These are phyloP conservation scores for Saturnispora sekii DNA, from an alignment of 805 yeast genomes.

Conservation along the genomic window DNA sequence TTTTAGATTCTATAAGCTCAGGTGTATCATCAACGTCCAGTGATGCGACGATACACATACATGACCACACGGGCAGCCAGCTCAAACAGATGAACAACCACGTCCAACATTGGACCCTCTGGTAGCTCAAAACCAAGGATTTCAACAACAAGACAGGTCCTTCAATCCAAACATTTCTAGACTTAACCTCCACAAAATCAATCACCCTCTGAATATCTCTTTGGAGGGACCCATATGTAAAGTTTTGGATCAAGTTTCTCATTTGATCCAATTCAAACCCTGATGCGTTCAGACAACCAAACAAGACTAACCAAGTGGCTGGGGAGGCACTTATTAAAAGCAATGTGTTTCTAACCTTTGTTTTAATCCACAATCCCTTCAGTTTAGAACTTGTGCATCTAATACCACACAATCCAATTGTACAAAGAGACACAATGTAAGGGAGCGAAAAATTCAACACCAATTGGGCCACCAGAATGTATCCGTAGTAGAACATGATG, in stretches of 20 bases:
- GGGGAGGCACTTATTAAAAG: constrained; percentile 26
- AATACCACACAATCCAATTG: constrained; percentile 66
- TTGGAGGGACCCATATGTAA: constrained; percentile 13
- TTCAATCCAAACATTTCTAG: constrained; percentile 14
- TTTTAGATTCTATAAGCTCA: constrained; percentile 6
- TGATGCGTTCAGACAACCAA: constrained; percentile 19
- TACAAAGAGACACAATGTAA: constrained; percentile 54
- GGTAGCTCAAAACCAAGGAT: constrained; percentile 55
- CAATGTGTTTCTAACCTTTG: constrained; percentile 15
- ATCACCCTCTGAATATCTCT: constrained; percentile 14
- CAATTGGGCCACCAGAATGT: constrained; percentile 60
- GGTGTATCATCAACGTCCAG: constrained; percentile 16
- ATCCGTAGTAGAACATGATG: constrained; percentile 48
- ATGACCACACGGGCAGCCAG: constrained; percentile 79
- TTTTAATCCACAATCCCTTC: not conserved
- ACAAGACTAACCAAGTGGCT: constrained; percentile 18
- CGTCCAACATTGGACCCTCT: constrained; percentile 70
- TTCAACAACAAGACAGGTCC: constrained; percentile 34
- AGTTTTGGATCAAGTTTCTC: constrained; percentile 26
- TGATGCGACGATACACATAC: constrained; percentile 18
- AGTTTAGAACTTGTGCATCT: constrained; percentile 24
- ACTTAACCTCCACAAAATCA: constrained; percentile 12
- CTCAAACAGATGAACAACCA: constrained; percentile 66
- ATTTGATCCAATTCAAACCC: constrained; percentile 22
- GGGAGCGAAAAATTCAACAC: constrained; percentile 84